Base-by-base conservation (phyloP, 1,139 yeast genomes). In the Geotrichum carabidarum region DNA sequence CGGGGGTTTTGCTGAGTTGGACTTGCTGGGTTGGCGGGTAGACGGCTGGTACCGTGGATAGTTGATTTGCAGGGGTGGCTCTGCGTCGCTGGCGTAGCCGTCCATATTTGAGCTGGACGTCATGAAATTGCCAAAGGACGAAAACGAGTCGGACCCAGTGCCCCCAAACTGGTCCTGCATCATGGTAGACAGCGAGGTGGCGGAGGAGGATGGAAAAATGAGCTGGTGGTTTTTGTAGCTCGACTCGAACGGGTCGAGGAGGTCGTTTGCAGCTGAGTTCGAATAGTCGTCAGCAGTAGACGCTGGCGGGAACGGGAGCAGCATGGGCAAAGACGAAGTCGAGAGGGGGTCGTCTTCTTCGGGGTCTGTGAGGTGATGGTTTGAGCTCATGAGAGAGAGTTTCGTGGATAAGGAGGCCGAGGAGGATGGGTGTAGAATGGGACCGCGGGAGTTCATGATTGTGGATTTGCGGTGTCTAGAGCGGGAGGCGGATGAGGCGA, bases 181-280 rank as follows among this genome's bases (percentile, higher is more conserved):
- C 44, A 44, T 38, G 41, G 43, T 38, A 17, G 40, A 41, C 8
- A 44, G 17, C n/a, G 49, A 43, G 11, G 54, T 18, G 9, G 43
- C 27, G 30, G 54, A 45, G 17, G 46, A 43, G 12, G 53, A 50
- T 7, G 53, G 44, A 8, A 45, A 48, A 15, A 46, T 9, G 17
- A 30, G 11, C 34, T 45, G 44, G 47, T 30, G 27, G 45, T 31
- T 41, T 14, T 18, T 15, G 30, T 27, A 48, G 51, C 35, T 48
- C 12, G 40, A 18, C 38, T 46, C 55, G 27, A 53, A 38, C n/a
- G 57, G 50, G 30, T 45, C 41, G 46, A 50, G 47, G 44, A 50
- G 37, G 41, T 50, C 57, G 7, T 47, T 40, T n/a, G 42, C 34
- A 5, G 27, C 27, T 22, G 27, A 22, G 18, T 34, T 47, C n/a